Evolutionary conservation across 306 rosid genomes (phyloP).

Genomic region (Carpinus viminea): DNA sequence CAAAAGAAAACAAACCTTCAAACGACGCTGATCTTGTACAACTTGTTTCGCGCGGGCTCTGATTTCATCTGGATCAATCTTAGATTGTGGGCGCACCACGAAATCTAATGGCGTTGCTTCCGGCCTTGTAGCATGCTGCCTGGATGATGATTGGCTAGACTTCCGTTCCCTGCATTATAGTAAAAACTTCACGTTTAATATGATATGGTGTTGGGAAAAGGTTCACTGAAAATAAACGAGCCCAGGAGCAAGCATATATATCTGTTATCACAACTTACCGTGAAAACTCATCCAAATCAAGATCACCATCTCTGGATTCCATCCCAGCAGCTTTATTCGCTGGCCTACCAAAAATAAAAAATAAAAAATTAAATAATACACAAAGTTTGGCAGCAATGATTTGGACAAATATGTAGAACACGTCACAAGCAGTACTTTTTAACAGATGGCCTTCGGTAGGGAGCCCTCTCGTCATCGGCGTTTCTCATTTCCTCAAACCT

Average conservation of each 20-base stretch:
- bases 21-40: slow-evolving; percentile 80
- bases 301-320: slow-evolving; percentile 93
- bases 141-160: slow-evolving; percentile 79
- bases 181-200: slow-evolving; percentile 14
- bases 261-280: slow-evolving; percentile 52
- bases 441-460: slow-evolving; percentile 68
- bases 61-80: slow-evolving; percentile 90
- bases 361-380: background rate
- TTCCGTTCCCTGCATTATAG: slow-evolving; percentile 65
- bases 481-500: slow-evolving; percentile 94
- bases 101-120: slow-evolving; percentile 98
- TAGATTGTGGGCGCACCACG: slow-evolving; percentile 90
- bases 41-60: slow-evolving; percentile 85
- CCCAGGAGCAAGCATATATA: background rate
- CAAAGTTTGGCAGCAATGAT: background rate
- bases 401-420: background rate
- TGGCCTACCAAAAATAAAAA: slow-evolving; percentile 51
- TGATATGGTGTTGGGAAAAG: background rate
- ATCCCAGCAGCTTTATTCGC: slow-evolving; percentile 73
- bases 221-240: background rate
- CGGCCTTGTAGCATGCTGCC: slow-evolving; percentile 78
- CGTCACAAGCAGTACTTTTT: slow-evolving; percentile 56
- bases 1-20: slow-evolving; percentile 63
- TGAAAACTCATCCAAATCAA: slow-evolving; percentile 86
- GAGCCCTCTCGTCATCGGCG: slow-evolving; percentile 75